Evolutionary conservation across 2,329 filamentous ascomycete genomes (phyloP), one percentile per base, ranked within the genome.

Genomic region (Venturia oleaginea): DNA sequence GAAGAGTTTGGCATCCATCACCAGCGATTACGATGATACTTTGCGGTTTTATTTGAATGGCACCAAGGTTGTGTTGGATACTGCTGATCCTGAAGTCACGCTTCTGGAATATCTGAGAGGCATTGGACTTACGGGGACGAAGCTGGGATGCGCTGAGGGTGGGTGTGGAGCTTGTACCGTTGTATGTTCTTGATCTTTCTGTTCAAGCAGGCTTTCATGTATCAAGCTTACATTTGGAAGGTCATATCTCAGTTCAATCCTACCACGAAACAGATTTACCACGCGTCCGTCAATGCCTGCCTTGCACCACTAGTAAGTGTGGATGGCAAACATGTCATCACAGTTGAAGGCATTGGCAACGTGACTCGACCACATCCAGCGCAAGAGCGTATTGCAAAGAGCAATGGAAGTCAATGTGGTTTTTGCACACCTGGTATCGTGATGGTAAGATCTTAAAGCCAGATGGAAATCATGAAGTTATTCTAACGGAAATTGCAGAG

Each of bases 341-440:
- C 94, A 3, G 88, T 99, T 48, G 94, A 99, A 77, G 94, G 94
- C 7, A 97, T 99, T 71, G 94, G 94, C 13, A 90, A 89, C 73
- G 87, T 90, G 34, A 88, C 94, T 74, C 85, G 83, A 51, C 94
- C 94, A 5, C 94, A 99, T 78, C 90, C 93, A 1, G 81, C 88
- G 3, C 94, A 97, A 74, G 92, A 97, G 78, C 84, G 94, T 59
- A 89, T 99, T 70, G 93, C 94, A 22, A 90, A 90, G 76, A 85
- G 89, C 38, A 94, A 96, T 77, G 94, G 94, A 60, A 96, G 91
- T 69, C 93, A 99, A 75, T 99, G 87, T 74, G 87, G 92, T 0
- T 99, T 99, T 77, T 99, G 94, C 72, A 97, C 94, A 0, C 94
- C 94, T 4, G 94, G 94, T 2, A 97, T 99, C 71, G 92, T 97